phyloP scores from a whole-genome alignment of 441 rosid genomes.

The Aleurites moluccanus region DNA sequence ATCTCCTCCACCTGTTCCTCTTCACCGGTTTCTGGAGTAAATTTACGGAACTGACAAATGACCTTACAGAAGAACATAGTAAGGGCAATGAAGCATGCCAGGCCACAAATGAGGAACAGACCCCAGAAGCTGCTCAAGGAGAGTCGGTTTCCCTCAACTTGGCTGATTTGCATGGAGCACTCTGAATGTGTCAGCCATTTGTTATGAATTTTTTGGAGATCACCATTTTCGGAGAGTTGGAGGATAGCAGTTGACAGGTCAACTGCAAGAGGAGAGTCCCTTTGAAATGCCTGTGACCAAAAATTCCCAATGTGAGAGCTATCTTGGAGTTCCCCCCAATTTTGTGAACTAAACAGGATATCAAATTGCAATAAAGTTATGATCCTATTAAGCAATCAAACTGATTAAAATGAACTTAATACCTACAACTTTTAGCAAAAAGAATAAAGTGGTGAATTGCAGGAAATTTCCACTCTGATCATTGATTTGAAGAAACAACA shows the following conservation, averaged over 20 bases:
- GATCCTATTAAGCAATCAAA: not conserved
- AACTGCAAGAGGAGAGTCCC: constrained; percentile 89
- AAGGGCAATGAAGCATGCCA: constrained; percentile 61
- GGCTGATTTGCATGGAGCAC: constrained; percentile 46
- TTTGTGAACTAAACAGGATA: not conserved
- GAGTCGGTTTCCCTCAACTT: constrained; percentile 46
- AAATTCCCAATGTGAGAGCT: constrained; percentile 12
- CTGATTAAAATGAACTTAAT: not conserved
- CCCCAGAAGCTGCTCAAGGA: constrained; percentile 87
- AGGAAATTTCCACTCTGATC: not conserved
- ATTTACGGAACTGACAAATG: constrained; percentile 55
- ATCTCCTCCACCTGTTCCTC: constrained; percentile 45
- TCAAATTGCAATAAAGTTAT: not conserved
- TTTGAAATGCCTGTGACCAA: constrained; percentile 74
- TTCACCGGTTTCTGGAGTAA: constrained; percentile 43
- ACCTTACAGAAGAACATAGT: constrained; percentile 51
- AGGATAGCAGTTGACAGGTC: constrained; percentile 91
- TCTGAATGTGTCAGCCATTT: constrained; percentile 63
- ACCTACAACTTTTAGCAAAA: not conserved
- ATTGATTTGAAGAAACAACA: not conserved
- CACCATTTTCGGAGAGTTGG: constrained; percentile 83
- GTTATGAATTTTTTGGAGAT: constrained; percentile 69
- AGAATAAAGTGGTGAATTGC: not conserved
- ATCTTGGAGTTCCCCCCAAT: not conserved
- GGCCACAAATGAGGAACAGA: constrained; percentile 75